Conservation (phyloP, 2,329 filamentous ascomycete genomes). For the Massarina eburnea region DNA sequence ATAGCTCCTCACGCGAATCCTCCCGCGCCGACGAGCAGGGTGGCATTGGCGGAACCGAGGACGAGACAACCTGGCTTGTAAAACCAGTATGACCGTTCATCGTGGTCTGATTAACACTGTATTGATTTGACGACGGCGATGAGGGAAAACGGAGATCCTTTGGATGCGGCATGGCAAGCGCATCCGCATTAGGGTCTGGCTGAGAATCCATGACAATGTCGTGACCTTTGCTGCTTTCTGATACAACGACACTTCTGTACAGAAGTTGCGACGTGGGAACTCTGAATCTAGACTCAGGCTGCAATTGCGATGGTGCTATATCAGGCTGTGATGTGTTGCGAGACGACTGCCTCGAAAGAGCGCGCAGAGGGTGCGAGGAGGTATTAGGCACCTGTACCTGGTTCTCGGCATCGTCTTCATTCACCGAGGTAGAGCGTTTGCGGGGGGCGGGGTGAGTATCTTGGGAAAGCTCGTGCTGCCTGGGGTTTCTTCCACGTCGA, state of each 20-base stretch:
- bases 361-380: slow-evolving; percentile 37
- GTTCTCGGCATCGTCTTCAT: slow-evolving; percentile 10
- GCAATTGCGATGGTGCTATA: slow-evolving; percentile 23
- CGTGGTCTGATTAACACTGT: slow-evolving; percentile 41
- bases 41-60: slow-evolving; percentile 36
- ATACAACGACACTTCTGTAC: slow-evolving; percentile 13
- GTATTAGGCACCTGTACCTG: slow-evolving; percentile 41
- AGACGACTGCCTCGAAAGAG: slow-evolving; percentile 22
- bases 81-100: slow-evolving; percentile 30
- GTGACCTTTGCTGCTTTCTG: slow-evolving; percentile 35
- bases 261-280: slow-evolving; percentile 19
- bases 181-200: slow-evolving; percentile 31
- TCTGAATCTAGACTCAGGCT: slow-evolving; percentile 21
- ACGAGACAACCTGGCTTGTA: slow-evolving; percentile 34
- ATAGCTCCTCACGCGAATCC: slow-evolving; percentile 10
- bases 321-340: slow-evolving; percentile 20
- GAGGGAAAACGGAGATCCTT: slow-evolving; percentile 37
- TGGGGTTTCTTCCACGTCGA: slow-evolving; percentile 13
- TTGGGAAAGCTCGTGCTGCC: slow-evolving; percentile 28
- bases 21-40: slow-evolving; percentile 17
- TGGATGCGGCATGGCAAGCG: slow-evolving; percentile 30
- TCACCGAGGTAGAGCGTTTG: not conserved
- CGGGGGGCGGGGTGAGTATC: slow-evolving; percentile 17
- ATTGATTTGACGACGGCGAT: slow-evolving; percentile 38
- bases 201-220: slow-evolving; percentile 52